Conservation (phyloP, 768 basidiomycete genomes). For the Polyporus arcularius region DNA sequence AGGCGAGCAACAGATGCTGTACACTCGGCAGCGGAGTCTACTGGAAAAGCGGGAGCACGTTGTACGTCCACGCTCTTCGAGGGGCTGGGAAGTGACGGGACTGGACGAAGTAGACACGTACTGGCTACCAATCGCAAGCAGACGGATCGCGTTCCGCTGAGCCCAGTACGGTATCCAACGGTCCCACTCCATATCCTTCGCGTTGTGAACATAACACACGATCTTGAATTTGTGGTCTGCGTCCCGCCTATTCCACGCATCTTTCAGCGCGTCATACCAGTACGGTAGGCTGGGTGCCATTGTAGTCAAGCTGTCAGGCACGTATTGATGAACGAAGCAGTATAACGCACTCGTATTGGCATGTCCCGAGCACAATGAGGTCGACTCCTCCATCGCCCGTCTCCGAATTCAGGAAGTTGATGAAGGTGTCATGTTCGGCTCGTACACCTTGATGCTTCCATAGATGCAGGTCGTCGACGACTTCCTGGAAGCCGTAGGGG, state of each 20-base stretch:
- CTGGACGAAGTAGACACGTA: conserved; percentile 20
- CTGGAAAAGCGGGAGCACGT: background rate
- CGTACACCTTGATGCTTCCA: conserved; percentile 29
- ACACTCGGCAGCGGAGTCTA: no score
- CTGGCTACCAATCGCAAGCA: conserved; percentile 41
- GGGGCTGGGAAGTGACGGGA: background rate
- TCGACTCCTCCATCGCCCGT: conserved; percentile 29
- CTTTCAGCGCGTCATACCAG: conserved; percentile 31
- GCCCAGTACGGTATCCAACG: conserved; percentile 36
- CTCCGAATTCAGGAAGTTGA: conserved; percentile 25
- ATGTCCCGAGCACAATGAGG: conserved; percentile 41
- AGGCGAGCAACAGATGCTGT: background rate
- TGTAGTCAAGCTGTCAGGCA: background rate
- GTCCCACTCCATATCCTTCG: conserved; percentile 31
- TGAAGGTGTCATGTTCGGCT: conserved; percentile 28
- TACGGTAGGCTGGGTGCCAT: conserved; percentile 20
- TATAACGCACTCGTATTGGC: conserved; percentile 42
- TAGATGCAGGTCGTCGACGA: conserved; percentile 34
- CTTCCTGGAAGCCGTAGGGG: conserved; percentile 32
- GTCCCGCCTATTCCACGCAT: conserved; percentile 38
- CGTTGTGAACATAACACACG: conserved; percentile 43
- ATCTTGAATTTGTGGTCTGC: conserved; percentile 39
- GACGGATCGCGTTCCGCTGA: conserved; percentile 36
- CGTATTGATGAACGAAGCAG: background rate
- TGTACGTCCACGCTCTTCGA: background rate